Base-by-base conservation (phyloP, 345 rosid genomes). In the Moringa oleifera region DNA sequence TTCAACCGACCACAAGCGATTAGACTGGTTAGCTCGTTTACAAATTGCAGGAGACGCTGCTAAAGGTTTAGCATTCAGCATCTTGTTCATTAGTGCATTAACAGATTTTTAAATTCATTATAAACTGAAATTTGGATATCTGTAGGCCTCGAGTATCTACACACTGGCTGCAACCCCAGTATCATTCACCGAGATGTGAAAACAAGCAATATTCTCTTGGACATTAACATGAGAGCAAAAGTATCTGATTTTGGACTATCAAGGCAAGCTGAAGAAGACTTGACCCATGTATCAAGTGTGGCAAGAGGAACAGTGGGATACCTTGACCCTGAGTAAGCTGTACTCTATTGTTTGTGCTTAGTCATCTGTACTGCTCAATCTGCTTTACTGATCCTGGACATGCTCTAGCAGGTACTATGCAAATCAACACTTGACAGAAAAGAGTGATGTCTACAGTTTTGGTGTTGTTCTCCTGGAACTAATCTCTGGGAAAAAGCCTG, bases 191-290 rank as follows among this genome's bases (percentile, higher is more conserved):
- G 97, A 61, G 99, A 95, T 70, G 97, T 91, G 25, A 95, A 95
- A 73, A 81, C 97, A 25, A 95, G 94, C 77, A 95, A 95, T 71
- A 95, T 91, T 64, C 95, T 95, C 53, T 70, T 95, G 18, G 97
- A 95, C 79, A 73, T 81, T 62, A 83, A 87, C 64, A 91, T 95
- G 99, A 89, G 94, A 71, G 97, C 96, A 16, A 91, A 95, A 79
- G 91, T 95, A 13, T 91, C 99, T 0, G 99, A 91, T 80, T 95
- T 95, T 55, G 99, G 97, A 57, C 99, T 95, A 68, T 95, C 99
- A 10, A 87, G 86, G 62, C 97, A 90, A 76, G 81, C 97, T 64
- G 97, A 89, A 19, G 97, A 91, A 53, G 99, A 91, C 70, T 71
- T 91, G 57, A 87, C 99, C 51, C 96, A 91, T 31, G 72, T 91